Base-by-base conservation (phyloP, 495 filamentous ascomycete genomes). In the Darksidea phi region DNA sequence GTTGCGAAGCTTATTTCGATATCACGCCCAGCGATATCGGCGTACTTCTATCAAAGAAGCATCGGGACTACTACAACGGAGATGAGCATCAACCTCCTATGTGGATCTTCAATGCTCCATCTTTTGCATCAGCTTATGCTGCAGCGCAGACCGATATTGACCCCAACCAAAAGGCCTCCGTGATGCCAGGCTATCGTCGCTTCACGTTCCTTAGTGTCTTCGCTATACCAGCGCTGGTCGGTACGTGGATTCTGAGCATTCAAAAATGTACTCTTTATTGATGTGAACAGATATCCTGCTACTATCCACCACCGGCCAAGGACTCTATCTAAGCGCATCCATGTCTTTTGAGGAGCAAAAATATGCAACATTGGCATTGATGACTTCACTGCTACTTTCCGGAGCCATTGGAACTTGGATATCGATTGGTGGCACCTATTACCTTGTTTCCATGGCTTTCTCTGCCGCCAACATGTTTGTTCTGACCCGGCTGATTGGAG, bases 331-430 rank as follows among this genome's bases (percentile, higher is more conserved):
- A 1, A 84, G 77, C 28, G 74, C 76, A 12, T 79, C 70, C 60
- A 86, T 86, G 83, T 72, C 71, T 0, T 51, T 65, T 11, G 65
- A 73, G 20, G 80, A 84, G 50, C 76, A 78, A 47, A 72, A 74
- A 43, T 80, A 78, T 63, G 83, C 83, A 0, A 86, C 81, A 0
- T 69, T 74, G 41, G 83, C 80, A 0, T 67, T 86, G 55, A 82
- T 86, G 80, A 75, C 81, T 0, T 80, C 81, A 0, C 68, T 86
- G 21, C 67, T 85, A 8, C 67, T 84, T 20, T 82, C 76, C 6
- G 83, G 82, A 60, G 82, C 76, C 2, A 78, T 84, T 48, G 82
- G 82, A 18, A 81, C 82, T 0, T 83, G 79, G 82, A 83, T 86
- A 56, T 77, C 76, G 42, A 79, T 75, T 45, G 82, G 82, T 49